These are phyloP conservation scores for Tylopilus sp. DNA, from an alignment of 1,284 basidiomycete species.

Conservation along the genomic window DNA sequence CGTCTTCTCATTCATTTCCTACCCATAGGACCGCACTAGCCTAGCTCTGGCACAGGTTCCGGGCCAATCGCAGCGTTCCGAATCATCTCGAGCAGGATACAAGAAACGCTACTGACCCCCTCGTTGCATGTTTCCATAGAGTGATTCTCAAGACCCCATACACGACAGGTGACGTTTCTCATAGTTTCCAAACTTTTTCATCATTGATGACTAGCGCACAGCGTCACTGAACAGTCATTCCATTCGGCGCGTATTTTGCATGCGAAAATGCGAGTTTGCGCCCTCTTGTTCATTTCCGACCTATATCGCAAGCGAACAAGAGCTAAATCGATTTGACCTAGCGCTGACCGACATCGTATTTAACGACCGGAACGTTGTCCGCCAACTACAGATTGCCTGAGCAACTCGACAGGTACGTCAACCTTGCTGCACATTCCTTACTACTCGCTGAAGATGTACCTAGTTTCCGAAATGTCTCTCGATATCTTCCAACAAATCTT, in stretches of 20 bases:
- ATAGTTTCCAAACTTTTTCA: neutral
- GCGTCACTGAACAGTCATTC: neutral
- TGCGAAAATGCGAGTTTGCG: neutral
- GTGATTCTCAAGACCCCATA: too few relatives aligned
- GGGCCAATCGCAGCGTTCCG: neutral
- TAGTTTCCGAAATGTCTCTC: conserved; percentile 23
- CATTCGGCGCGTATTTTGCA: neutral
- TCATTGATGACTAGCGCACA: neutral
- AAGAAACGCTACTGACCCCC: too few relatives aligned
- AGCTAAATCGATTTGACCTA: neutral
- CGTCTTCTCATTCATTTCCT: too few relatives aligned
- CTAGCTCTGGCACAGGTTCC: neutral
- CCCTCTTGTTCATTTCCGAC: neutral
- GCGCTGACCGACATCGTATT: neutral
- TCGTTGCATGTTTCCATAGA: neutral
- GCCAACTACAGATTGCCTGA: neutral
- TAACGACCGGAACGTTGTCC: neutral
- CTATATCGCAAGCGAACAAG: neutral
- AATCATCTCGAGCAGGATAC: neutral
- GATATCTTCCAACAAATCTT: conserved; percentile 35
- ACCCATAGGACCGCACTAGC: too few relatives aligned
- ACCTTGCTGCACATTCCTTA: neutral
- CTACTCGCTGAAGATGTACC: neutral
- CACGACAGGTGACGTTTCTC: neutral
- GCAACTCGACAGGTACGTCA: conserved; percentile 1